Evolutionary conservation across 2,329 filamentous ascomycete genomes (phyloP).

Genomic region (Ophiocordyceps camponoti-rufipedis): DNA sequence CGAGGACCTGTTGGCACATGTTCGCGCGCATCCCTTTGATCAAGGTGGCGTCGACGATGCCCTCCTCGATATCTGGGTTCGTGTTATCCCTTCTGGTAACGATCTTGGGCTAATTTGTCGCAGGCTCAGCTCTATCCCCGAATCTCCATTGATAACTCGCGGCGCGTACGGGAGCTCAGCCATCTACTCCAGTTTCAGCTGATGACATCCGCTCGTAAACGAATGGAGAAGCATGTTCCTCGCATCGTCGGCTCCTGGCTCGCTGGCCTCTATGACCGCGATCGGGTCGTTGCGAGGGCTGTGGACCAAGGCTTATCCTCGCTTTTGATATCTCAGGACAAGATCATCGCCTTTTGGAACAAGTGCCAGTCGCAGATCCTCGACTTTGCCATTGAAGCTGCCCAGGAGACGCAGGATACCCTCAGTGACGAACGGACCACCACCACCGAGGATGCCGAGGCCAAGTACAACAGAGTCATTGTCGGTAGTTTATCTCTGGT

Average conservation of each 20-base stretch:
- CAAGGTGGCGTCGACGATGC: slow-evolving; percentile 54
- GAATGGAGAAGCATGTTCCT: slow-evolving; percentile 64
- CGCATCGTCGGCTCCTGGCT: slow-evolving; percentile 79
- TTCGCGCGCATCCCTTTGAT: slow-evolving; percentile 34
- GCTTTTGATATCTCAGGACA: slow-evolving; percentile 67
- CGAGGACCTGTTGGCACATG: slow-evolving; percentile 58
- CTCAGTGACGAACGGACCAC: slow-evolving; percentile 81
- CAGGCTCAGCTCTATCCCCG: slow-evolving; percentile 77
- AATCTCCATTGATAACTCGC: slow-evolving; percentile 74
- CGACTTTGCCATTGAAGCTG: slow-evolving; percentile 62
- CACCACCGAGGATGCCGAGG: slow-evolving; percentile 65
- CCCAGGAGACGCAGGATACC: slow-evolving; percentile 63
- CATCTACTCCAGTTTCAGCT: slow-evolving; percentile 54
- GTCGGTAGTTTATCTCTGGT: slow-evolving; percentile 36
- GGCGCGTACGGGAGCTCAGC: slow-evolving; percentile 72
- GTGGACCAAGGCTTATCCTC: slow-evolving; percentile 57
- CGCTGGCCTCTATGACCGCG: slow-evolving; percentile 72
- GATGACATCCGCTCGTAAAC: slow-evolving; percentile 50
- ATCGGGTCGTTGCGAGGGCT: slow-evolving; percentile 57
- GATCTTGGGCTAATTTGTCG: slow-evolving; percentile 1
- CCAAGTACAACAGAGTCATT: slow-evolving; percentile 67
- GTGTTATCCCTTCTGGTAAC: not conserved
- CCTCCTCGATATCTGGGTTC: slow-evolving; percentile 75
- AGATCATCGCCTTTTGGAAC: slow-evolving; percentile 57
- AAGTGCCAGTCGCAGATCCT: slow-evolving; percentile 68